Conservation (phyloP, 306 rosid species). For the Psophocarpus tetragonolobus region DNA sequence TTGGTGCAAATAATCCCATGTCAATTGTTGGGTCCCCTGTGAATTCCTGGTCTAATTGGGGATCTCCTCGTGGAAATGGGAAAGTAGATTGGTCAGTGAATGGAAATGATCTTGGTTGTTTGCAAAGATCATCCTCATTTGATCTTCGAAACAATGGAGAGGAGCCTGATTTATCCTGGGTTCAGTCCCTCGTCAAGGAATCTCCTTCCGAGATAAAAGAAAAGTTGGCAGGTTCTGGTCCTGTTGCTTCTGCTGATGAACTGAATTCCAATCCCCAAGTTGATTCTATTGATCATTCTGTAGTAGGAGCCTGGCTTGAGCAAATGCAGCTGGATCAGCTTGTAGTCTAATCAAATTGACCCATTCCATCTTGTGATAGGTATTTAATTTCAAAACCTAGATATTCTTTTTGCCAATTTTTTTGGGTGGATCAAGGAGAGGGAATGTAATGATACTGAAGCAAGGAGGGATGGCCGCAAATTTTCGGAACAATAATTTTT, state of each 20-base stretch:
- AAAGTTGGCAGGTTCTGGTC: slow-evolving; percentile 50
- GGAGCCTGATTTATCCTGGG: slow-evolving; percentile 92
- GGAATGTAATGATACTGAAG: slow-evolving; percentile 26
- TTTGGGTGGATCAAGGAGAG: slow-evolving; percentile 34
- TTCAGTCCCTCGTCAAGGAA: slow-evolving; percentile 86
- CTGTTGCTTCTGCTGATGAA: slow-evolving; percentile 56
- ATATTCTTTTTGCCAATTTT: slow-evolving; percentile 42
- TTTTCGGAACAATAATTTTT: slow-evolving; percentile 34
- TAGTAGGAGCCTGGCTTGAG: slow-evolving; percentile 90
- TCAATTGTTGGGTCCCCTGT: slow-evolving; percentile 70
- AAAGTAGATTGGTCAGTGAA: slow-evolving; percentile 71
- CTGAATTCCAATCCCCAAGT: slow-evolving; percentile 56
- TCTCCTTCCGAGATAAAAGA: slow-evolving; percentile 78
- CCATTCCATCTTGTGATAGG: slow-evolving; percentile 49
- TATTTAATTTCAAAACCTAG: slow-evolving; percentile 46
- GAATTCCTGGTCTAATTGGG: slow-evolving; percentile 77
- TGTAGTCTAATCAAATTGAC: slow-evolving; percentile 57
- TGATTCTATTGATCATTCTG: slow-evolving; percentile 75
- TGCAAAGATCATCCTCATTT: slow-evolving; percentile 53
- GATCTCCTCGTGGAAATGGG: slow-evolving; percentile 75
- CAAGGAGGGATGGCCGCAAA: slow-evolving; percentile 34
- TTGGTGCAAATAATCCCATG: slow-evolving; percentile 54
- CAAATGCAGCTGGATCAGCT: slow-evolving; percentile 92
- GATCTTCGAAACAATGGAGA: slow-evolving; percentile 71
- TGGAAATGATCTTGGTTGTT: slow-evolving; percentile 52